Evolutionary conservation across 352 stramenopile genomes (phyloP).

Genomic region (Pythium sp.): DNA sequence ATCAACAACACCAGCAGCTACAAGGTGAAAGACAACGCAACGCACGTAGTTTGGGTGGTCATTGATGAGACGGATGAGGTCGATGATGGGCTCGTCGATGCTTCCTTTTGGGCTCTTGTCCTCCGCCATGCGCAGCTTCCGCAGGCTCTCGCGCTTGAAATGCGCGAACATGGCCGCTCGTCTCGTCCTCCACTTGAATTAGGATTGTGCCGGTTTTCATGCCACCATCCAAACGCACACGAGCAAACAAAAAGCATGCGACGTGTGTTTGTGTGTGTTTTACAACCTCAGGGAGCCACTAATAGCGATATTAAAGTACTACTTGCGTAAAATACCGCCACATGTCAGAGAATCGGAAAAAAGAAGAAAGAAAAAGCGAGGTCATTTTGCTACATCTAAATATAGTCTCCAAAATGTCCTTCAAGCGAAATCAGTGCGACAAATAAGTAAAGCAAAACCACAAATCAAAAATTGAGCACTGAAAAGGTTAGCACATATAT

Average conservation of each 20-base stretch:
- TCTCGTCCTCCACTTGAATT: neutral
- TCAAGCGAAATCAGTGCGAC: no score
- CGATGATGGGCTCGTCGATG: constrained; percentile 87
- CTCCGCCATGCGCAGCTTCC: constrained; percentile 75
- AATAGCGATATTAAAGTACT: neutral
- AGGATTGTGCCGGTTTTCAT: neutral
- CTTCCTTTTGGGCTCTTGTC: constrained; percentile 91
- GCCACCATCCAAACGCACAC: neutral
- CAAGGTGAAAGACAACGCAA: constrained; percentile 5
- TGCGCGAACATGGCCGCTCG: constrained; percentile 59
- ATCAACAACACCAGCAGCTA: neutral
- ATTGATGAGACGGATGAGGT: constrained; percentile 88
- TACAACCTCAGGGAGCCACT: neutral
- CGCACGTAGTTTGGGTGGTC: constrained; percentile 78
- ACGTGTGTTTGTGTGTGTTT: neutral
- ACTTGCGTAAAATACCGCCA: neutral
- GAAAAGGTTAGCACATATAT: neutral
- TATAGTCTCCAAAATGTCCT: neutral
- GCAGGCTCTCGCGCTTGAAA: constrained; percentile 84
- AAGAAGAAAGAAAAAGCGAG: neutral
- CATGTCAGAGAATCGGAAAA: neutral
- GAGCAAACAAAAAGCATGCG: constrained; percentile 1
- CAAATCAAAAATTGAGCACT: neutral
- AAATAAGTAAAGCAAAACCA: neutral
- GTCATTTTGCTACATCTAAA: neutral